Base-by-base conservation (phyloP, 1,284 basidiomycete genomes). In the Boletus sp. region DNA sequence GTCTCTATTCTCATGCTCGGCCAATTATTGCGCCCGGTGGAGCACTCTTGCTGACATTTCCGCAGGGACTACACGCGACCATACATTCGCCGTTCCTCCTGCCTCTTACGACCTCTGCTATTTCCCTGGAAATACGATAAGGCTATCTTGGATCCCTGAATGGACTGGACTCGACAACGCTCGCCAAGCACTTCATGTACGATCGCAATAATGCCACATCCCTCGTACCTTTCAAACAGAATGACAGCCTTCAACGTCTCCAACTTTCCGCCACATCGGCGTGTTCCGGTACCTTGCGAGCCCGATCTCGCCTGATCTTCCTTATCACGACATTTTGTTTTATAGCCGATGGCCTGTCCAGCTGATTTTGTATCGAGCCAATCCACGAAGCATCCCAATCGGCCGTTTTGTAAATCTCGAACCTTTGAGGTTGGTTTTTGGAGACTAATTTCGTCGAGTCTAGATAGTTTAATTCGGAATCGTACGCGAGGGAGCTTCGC, bases 61-160 rank as follows among this genome's bases (percentile, higher is more conserved):
- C 63, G 66, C 60, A 73, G 70, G 58, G 65, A 54, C 60, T 52
- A 61, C 62, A 72, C 56, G 61, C 60, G 56, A 64, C 52, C 31
- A 58, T 61, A 43, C 64, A 67, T 61, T 72, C 70, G 55, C 68
- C 71, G 70, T 69, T 49, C 53, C 59, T 65, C 71, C 38, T 74
- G 66, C 70, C 72, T 74, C 50, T 71, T 64, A 58, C 43, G 71
- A 60, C 53, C 46, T 44, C 21, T 57, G 30, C 51, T 30, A 49
- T 66, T 69, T 58, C 58, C 62, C 62, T 50, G 49, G 9, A 50
- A 37, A 28, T 23, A 50, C 49, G 71, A 74, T 76, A 72, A 72
- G 59, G 60, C 64, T 72, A 74, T 74, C 69, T 73, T 60, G 49
- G 59, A 68, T 59, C 64, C 65, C 65, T 67, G 72, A 68, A 52